Percentiles rank a stretch among this genome's conserved stretches.
Evolutionary conservation across 2,329 filamentous ascomycete species (phyloP).

Genomic region (Aspergillus clavatus): DNA sequence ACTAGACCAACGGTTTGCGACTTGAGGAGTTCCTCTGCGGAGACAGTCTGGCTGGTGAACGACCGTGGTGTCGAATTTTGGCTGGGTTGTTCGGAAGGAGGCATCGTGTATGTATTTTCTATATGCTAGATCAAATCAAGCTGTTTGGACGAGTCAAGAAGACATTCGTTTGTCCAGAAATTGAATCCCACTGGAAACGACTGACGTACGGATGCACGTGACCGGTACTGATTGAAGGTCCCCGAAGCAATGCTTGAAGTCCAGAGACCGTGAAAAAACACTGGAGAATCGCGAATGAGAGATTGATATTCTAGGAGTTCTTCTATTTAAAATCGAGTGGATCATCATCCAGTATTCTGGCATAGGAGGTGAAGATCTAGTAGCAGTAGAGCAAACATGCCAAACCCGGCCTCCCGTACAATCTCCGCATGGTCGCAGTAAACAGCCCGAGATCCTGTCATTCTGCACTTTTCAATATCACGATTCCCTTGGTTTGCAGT

Average conservation of each 20-base stretch:
- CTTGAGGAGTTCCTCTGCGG: constrained; percentile 75
- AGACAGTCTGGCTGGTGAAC: constrained; percentile 71
- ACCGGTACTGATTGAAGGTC: not conserved
- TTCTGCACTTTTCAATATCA: constrained; percentile 2
- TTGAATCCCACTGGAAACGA: constrained; percentile 5
- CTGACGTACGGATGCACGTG: constrained; percentile 15
- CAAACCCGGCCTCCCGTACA: constrained; percentile 14
- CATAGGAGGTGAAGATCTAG: not conserved
- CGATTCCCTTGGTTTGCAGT: constrained; percentile 8
- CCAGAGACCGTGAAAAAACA: not conserved
- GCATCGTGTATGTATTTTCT: constrained; percentile 10
- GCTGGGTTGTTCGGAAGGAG: constrained; percentile 34
- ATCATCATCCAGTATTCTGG: not conserved
- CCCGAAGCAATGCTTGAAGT: not conserved
- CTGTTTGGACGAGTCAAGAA: not conserved
- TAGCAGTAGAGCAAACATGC: constrained; percentile 17
- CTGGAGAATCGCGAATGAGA: not conserved
- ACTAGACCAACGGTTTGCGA: constrained; percentile 88
- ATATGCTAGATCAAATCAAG: too few relatives aligned
- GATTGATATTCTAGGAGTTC: not conserved
- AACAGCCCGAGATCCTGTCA: constrained; percentile 12
- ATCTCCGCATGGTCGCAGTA: constrained; percentile 17
- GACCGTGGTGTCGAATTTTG: constrained; percentile 44
- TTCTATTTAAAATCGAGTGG: not conserved
- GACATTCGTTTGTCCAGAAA: not conserved